Conservation (phyloP, 768 basidiomycete species). For the Cyathus striatus region DNA sequence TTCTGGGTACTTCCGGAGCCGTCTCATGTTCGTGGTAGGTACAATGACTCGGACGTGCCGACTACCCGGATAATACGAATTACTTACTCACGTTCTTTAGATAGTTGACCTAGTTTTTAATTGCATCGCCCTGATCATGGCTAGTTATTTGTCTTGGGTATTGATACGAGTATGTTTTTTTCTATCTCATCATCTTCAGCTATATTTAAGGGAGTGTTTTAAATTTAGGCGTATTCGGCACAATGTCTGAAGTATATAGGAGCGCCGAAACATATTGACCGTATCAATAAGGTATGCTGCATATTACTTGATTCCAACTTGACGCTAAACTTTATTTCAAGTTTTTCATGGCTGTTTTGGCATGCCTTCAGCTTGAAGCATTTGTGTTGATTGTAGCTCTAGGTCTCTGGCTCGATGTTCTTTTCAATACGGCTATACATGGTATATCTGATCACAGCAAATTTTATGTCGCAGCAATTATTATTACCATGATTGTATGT, state of each 20-base stretch:
- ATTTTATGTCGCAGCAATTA: slow-evolving; percentile 40
- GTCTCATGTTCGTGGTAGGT: slow-evolving; percentile 39
- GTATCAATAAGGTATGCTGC: slow-evolving; percentile 40
- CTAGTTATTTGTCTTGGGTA: slow-evolving; percentile 37
- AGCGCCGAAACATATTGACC: slow-evolving; percentile 42
- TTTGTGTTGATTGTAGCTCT: slow-evolving; percentile 46
- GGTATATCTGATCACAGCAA: slow-evolving; percentile 32
- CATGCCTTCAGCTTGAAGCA: slow-evolving; percentile 47
- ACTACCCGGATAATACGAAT: background rate
- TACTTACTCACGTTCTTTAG: slow-evolving; percentile 18
- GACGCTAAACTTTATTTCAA: slow-evolving; percentile 11
- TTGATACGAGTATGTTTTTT: slow-evolving; percentile 33
- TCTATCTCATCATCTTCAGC: background rate
- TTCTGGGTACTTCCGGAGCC: slow-evolving; percentile 33
- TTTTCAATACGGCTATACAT: slow-evolving; percentile 40
- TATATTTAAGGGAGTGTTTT: slow-evolving; percentile 2
- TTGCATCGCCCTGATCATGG: slow-evolving; percentile 34
- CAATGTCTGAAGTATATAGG: slow-evolving; percentile 49
- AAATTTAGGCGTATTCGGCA: slow-evolving; percentile 39
- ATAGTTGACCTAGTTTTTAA: slow-evolving; percentile 45
- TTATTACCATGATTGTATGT: slow-evolving; percentile 39
- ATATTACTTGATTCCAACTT: background rate
- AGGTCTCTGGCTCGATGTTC: slow-evolving; percentile 53
- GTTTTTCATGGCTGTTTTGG: slow-evolving; percentile 52
- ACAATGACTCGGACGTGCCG: no score